Evolutionary conservation across 805 yeast species (phyloP), one percentile per base, ranked within the genome.

Genomic region (Lachancea nothofagi): DNA sequence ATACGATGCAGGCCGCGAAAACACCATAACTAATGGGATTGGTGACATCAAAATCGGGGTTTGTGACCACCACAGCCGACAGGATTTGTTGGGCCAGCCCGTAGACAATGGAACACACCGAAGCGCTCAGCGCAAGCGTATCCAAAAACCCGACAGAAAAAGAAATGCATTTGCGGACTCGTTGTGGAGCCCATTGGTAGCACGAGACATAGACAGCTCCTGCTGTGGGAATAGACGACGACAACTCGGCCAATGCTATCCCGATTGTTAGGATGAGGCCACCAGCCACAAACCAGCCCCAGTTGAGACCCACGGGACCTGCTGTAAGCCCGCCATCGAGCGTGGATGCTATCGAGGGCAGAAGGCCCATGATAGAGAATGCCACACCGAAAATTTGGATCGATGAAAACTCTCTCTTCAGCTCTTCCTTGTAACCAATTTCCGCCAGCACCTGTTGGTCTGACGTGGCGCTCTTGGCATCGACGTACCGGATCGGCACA

Each of bases 121-220:
- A 84, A 18, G 78, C 75, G 45, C 75, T 67, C 36, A 80, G 65
- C 2, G 84, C 83, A 47, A 81, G 57, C 2, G 84, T 67, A 54
- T 80, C 80, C n/a, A 81, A 70, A 47, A 77, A 70, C 5, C 86
- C 89, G 44, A 80, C 74, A 37, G 79, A 54, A 54, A 71, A 80
- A 27, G 79, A 73, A 18, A 78, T 56, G 2, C 76, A 71, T 13
- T 70, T 69, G 49, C 72, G 67, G 24, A 64, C 49, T 5, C 49
- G 45, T 26, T 62, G 68, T 1, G 83, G 85, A 13, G 85, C 78
- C 58, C 75, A 79, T 51, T 75, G 70, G 56, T 65, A 74, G 8
- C 80, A 71, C 74, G 80, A 76, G 59, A 70, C 75, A 50, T 78
- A 81, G 10, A 80, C 65, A 12, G 87, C 87, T 31, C 87, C 86